Evolutionary conservation across 192 early-diverging fungal genomes (phyloP).

Genomic region (Entomortierella chlamydospora): DNA sequence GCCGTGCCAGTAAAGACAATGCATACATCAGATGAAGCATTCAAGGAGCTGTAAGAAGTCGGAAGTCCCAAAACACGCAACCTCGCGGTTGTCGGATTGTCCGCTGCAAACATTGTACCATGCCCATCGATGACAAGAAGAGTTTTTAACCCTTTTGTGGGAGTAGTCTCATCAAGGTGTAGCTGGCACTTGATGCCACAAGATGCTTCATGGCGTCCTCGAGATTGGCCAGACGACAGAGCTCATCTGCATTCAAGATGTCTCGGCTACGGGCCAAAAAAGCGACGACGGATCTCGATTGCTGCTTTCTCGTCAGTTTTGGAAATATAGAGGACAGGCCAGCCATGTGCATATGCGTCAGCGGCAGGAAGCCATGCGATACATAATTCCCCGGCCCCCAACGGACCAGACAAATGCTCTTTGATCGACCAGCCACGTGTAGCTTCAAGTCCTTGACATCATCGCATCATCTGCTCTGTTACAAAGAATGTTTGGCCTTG

Average conservation of each 20-base stretch:
- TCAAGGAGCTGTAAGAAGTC: slow-evolving; percentile 24
- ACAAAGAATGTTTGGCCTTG: slow-evolving; percentile 20
- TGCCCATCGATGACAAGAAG: slow-evolving; percentile 38
- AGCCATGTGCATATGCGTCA: background rate
- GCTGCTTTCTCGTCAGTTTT: slow-evolving; percentile 8
- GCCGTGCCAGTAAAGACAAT: slow-evolving; percentile 20
- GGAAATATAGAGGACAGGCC: slow-evolving; percentile 27
- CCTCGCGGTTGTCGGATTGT: background rate
- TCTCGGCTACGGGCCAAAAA: slow-evolving; percentile 28
- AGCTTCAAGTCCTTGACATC: slow-evolving; percentile 9
- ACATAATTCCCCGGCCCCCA: background rate
- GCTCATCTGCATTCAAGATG: slow-evolving; percentile 26
- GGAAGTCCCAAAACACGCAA: slow-evolving; percentile 5
- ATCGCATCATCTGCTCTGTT: slow-evolving; percentile 37
- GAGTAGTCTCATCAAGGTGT: background rate
- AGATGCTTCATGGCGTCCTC: background rate
- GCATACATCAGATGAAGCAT: background rate
- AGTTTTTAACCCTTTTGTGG: background rate
- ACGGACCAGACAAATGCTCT: background rate
- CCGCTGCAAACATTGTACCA: slow-evolving; percentile 20
- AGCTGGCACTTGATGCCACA: background rate
- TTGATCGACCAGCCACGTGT: background rate
- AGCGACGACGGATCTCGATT: slow-evolving; percentile 8
- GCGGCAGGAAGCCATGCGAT: slow-evolving; percentile 4
- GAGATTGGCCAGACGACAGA: background rate